Evolutionary conservation across 148 eudicot species (phyloP), one percentile per base, ranked within the genome.

Genomic region (Chenopodium album): DNA sequence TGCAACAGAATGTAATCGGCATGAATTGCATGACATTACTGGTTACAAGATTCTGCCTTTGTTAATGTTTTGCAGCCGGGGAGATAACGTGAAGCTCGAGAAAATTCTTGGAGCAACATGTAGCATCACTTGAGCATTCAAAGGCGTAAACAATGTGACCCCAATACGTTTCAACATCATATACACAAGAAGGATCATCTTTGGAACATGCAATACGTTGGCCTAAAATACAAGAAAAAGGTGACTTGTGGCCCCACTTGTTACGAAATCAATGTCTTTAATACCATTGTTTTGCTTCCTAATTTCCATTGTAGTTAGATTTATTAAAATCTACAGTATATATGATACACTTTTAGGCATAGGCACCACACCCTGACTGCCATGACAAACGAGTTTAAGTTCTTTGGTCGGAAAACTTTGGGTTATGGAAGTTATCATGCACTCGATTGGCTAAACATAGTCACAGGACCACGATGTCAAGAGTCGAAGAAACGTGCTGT

Each of bases 181-280:
- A 10, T 31, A 64, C 72, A 81, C 78, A 73, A 80, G 46, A 72
- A 73, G 44, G 9, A 44, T 17, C 19, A 22, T 68, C 52, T 52
- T 60, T 9, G 32, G 17, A 78, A 34, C 82, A 78, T 66, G 82
- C n/a, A 73, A 83, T 73, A 78, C 71, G 29, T 28, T 28, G 29
- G 28, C 2, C 11, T 50, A n/a, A 5, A 12, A 62, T 29, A 37
- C 11, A 62, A 22, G n/a, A 59, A 59, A 8, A 62, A 62, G 66
- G 66, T 62, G 66, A 62, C 19, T 17, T 7, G 19, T 28, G 41
- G 46, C 26, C 62, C 63, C 23, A 26, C 59, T 46, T 62, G 12
- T 54, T 50, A 31, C 32, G 34, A 64, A 77, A 77, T 63, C 14
- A 23, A 76, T 31, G 37, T 22, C 20, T 11, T 1, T 16, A 69